Evolutionary conservation across 805 yeast genomes (phyloP), one percentile per base, ranked within the genome.

Genomic region (Sugiyamaella lignohabitans): DNA sequence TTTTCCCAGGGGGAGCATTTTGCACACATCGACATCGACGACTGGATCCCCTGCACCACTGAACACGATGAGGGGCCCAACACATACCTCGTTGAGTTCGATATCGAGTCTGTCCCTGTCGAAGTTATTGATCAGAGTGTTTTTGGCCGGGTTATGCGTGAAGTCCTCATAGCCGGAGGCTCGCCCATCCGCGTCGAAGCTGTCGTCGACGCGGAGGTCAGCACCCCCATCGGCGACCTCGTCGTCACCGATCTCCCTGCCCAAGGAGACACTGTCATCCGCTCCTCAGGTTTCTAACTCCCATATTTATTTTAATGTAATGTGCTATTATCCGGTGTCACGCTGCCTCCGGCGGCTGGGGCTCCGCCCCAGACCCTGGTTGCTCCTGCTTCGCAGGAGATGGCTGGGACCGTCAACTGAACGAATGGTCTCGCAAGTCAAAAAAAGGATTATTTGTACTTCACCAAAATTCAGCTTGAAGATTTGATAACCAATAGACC

Each of bases 21-120:
- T 58, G 72, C 75, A 4, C 63, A 68, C n/a, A 57, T 77, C 11
- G 65, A 67, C 3, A 55, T 74, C 54, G 57, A 58, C 6, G 68
- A 68, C 4, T 78, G 82, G 82, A 65, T 65, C 20, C 60, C 61
- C 0, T 73, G 78, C 3, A 60, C 56, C 34, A 65, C 50, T 46
- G 54, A 29, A 2, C 52, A 51, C 11, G 49, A 43, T 2, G 54
- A 48, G 4, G 52, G 40, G 17, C 58, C 59, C 1, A 58, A 61
- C 21, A 30, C 39, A 19, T 62, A 72, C 50, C 59, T 61, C 16
- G 59, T 78, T 1, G 59, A 58, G 30, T 64, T 76, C 40, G 63
- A 58, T 37, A 59, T 78, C 23, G 65, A 67, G n/a, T 63, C 70
- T 37, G 67, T 73, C 36, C 69, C 72, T 4, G 59, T 77, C 42